Base-by-base conservation (phyloP, 2,329 filamentous ascomycete genomes). In the Erysiphe pisi region DNA sequence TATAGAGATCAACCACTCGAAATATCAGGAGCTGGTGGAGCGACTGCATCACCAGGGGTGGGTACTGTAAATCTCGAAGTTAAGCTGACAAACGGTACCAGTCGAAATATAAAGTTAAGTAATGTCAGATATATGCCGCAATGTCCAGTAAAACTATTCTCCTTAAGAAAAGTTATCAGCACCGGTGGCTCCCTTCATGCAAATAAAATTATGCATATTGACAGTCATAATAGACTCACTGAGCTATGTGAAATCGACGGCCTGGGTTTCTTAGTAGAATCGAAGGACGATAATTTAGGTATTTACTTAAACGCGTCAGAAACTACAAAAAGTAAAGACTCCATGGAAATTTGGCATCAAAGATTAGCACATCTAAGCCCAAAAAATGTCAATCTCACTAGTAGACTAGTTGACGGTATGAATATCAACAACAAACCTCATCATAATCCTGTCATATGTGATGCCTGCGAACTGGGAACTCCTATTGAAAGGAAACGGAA, bases 121-220 rank as follows among this genome's bases (percentile, higher is more conserved):
- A 4, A 75, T 28, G 71, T 75, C 31, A 25, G 71, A 18, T 75
- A 75, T 31, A 31, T 75, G 16, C 71, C 71, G 3, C 71, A 75
- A 56, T 75, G 71, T 36, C 71, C 45, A 8, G 71, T 52, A 43
- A 75, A 75, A 49, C 45, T 75, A 25, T 75, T 75, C 45, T 75
- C 11, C n/a, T 25, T 75, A 28, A 52, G 36, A 31, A 52, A 75
- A 31, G 43, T 75, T 4, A 31, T 75, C 16, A 36, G 18, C 6
- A 31, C 22, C 14, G 71, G 71, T 22, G 71, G 71, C 40, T 75
- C 71, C n/a, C n/a, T 75, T 12, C 71, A 75, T 22, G 25, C 45
- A 52, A 22, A 75, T n/a, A n/a, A 56, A 52, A 75, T 75, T 52
- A 52, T 75, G 43, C 56, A 28, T 75, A 31, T 75, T 20, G 40